A percentile compares a stretch with the other conserved stretches of the same genome.
Conservation (phyloP, 2,329 filamentous ascomycete genomes). For the Calonectria pseudoturangicola region DNA sequence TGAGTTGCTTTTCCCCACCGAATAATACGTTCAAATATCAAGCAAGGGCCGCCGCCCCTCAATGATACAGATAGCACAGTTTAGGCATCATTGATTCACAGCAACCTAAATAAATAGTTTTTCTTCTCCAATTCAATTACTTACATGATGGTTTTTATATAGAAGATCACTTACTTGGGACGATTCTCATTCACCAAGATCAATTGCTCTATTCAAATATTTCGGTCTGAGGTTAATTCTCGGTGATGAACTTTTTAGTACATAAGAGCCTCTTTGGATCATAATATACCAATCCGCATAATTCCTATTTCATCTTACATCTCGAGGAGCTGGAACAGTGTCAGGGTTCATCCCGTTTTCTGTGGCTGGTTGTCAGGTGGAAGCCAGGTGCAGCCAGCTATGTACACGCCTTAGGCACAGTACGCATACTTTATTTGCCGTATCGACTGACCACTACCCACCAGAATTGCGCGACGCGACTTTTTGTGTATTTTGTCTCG, state of each 20-base stretch:
- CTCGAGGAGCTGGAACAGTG: neutral
- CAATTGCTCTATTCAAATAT: neutral
- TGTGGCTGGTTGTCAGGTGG: constrained; percentile 22
- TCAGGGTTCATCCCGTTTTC: neutral
- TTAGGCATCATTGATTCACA: constrained; percentile 3
- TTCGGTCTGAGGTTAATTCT: too few species aligned
- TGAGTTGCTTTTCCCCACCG: neutral
- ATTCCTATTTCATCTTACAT: neutral
- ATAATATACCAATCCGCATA: neutral
- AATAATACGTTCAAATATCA: neutral
- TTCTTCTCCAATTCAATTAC: neutral
- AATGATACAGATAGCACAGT: neutral
- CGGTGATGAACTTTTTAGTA: neutral
- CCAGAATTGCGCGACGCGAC: neutral
- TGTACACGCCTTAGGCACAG: neutral
- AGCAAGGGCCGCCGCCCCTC: neutral
- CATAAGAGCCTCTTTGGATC: neutral
- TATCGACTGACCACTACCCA: neutral
- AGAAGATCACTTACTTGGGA: neutral
- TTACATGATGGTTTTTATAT: neutral
- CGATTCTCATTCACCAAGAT: neutral
- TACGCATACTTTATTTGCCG: neutral
- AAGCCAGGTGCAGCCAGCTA: constrained; percentile 27
- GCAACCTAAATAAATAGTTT: neutral
- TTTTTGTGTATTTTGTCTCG: neutral